Base-by-base conservation (phyloP, 495 filamentous ascomycete genomes). In the Neurospora sp. region DNA sequence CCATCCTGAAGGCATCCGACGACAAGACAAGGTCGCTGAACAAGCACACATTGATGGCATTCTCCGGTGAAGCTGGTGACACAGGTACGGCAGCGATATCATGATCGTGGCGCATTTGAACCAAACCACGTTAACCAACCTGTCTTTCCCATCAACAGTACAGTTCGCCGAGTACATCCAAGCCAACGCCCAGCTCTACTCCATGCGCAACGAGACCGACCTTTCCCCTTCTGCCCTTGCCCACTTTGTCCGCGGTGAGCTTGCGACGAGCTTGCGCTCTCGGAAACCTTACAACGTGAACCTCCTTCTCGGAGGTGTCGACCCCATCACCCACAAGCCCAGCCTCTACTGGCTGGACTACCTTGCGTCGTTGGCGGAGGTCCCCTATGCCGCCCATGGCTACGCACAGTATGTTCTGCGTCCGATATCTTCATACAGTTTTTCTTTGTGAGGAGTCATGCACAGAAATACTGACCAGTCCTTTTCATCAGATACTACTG, bases 101-200 rank as follows among this genome's bases (percentile, higher is more conserved):
- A 38, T 18, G 71, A 69, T 46, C 82, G 70, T 23, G 46, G 16
- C 18, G 16, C 69, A 39, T 38, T 31, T 39, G 41, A 14, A 73
- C 42, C 54, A 42, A 46, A 23, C n/a, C 46, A 23, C 76, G 12
- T 62, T 74, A 69, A 69, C 54, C 54, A 62, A 16, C 54, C 54
- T 62, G 10, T 31, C 11, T 31, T 3, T 74, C 37, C 69, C 71
- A 42, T 62, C 42, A 62, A 75, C 81, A 97, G 96, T 98, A 70
- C 96, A 99, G 90, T 99, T 99, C 82, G 93, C 96, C 79, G 96
- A 99, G 86, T 98, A 94, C 85, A 94, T 98, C 84, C 94, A 98
- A 89, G 96, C 96, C 76, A 98, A 99, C 81, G 91, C 96, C 78
- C 92, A 95, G 83, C 92, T 99, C 80, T 99, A 99, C 84, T 93